These are phyloP conservation scores for Cutaneotrichosporon cyanovorans DNA, from an alignment of 1,284 basidiomycete genomes.

Conservation along the genomic window DNA sequence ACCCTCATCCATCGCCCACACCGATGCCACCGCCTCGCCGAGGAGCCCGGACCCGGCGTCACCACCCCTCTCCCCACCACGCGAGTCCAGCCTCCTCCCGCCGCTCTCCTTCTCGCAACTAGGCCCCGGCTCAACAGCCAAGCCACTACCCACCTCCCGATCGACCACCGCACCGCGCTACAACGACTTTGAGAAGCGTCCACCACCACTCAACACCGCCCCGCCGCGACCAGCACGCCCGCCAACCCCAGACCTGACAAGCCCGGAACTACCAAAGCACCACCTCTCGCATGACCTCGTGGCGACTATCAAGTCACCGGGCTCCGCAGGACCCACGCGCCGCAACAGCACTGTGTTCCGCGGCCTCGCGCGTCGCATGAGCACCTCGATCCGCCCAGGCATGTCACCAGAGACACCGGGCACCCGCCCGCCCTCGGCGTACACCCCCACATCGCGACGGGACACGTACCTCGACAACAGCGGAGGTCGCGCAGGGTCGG, in stretches of 20 bases:
- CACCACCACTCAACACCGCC: background rate
- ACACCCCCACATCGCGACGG: background rate
- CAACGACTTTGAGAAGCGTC: too few relatives aligned
- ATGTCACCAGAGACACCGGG: background rate
- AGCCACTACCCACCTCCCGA: background rate
- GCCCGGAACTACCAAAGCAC: slow-evolving; percentile 3
- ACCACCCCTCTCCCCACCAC: background rate
- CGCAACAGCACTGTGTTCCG: too few relatives aligned
- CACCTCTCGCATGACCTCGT: slow-evolving; percentile 6
- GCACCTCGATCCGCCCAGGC: background rate
- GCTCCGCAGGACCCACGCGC: background rate
- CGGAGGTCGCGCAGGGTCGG: background rate
- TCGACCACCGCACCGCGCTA: too few relatives aligned
- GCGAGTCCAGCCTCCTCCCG: background rate
- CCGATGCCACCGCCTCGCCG: too few relatives aligned
- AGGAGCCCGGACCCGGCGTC: too few relatives aligned
- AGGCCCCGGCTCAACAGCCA: background rate
- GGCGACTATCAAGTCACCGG: slow-evolving; percentile 5
- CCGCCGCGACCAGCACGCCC: slow-evolving; percentile 12
- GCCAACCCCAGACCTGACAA: slow-evolving; percentile 15
- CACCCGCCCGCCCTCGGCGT: background rate
- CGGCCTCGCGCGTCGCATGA: too few relatives aligned
- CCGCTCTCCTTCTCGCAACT: background rate
- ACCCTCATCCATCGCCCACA: too few relatives aligned
- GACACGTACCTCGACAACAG: background rate